Percentiles rank a stretch among this genome's conserved stretches.
These are phyloP conservation scores for Meyerozyma guilliermondii DNA, from an alignment of 1,139 yeast species.

Conservation along the genomic window DNA sequence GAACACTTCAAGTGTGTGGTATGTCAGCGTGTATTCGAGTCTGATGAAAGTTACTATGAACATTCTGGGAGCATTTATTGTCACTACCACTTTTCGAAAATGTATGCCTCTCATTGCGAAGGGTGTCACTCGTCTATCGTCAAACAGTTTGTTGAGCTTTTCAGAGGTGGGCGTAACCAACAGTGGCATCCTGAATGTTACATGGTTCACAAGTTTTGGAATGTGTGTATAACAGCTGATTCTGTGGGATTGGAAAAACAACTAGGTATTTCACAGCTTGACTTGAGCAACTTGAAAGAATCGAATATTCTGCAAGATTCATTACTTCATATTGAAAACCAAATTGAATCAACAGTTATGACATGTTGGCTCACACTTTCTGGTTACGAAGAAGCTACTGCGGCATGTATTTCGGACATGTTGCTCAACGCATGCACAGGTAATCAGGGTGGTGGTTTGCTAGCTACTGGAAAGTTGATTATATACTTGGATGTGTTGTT, in stretches of 20 bases:
- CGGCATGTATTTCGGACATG: conserved; percentile 90
- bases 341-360: conserved; percentile 64
- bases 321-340: conserved; percentile 55
- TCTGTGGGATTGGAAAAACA: conserved; percentile 50
- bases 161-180: conserved; percentile 87
- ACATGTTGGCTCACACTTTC: conserved; percentile 86
- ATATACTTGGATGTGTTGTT: conserved; percentile 73
- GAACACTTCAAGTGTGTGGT: conserved; percentile 93
- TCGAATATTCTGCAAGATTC: conserved; percentile 8
- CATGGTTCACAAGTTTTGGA: conserved; percentile 97
- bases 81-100: conserved; percentile 82
- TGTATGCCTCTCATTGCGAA: conserved; percentile 85
- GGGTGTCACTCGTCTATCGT: conserved; percentile 90
- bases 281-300: conserved; percentile 8
- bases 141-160: conserved; percentile 90
- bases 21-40: conserved; percentile 83
- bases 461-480: conserved; percentile 70
- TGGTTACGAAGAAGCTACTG: conserved; percentile 89
- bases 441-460: conserved; percentile 64
- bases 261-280: conserved; percentile 11
- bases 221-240: conserved; percentile 69
- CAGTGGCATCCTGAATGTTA: conserved; percentile 99
- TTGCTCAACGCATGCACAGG: conserved; percentile 78
- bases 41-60: conserved; percentile 90
- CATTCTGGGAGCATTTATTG: conserved; percentile 81